Base-by-base conservation (phyloP, 1,284 basidiomycete species). In the Anthracocystis walkeri region DNA sequence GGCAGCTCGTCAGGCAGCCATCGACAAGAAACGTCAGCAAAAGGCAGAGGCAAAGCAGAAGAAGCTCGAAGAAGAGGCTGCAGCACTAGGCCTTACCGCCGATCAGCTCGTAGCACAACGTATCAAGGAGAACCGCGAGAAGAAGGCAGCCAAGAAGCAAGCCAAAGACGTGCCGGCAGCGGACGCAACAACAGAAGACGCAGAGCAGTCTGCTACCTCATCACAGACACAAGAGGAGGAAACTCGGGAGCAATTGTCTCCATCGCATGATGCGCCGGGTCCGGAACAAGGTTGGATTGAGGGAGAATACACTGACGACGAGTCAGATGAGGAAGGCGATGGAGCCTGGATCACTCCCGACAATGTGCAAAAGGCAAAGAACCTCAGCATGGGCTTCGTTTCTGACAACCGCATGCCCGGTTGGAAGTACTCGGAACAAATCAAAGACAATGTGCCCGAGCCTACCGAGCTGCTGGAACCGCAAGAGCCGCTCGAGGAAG, bases 271-370 rank as follows among this genome's bases (percentile, higher is more conserved):
- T 5, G 48, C 65, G 48, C 53, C 53, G 14, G 55, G 61, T 46
- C 42, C 33, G 14, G 63, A 52, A 18, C 74, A 65, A 31, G 68
- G 63, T 21, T 71, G 68, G 48, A 31, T 65, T 23, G 68, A 78
- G 25, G 90, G 89, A 1, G 90, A 84, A 12, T 84, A 90, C 50
- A 92, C 92, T 62, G 93, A 94, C 78, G 92, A 91, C 10, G 92
- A 92, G 83, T 95, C 94, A 3, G 57, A 66, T 11, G 77, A 77
- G 5, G 78, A 76, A 58, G 80, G 79, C 29, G 81, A 73, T 16
- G 79, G 81, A 41, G 95, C 95, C 82, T 99, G 97, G 97, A 97
- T 99, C 86, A 99, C 95, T 10, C 94, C 94, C 0, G 88, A 89
- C 53, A 99, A 98, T 81, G 91, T 96, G 61, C 89, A 88, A 21